Conservation (phyloP, 2,329 filamentous ascomycete species). For the Talaromyces sp. region DNA sequence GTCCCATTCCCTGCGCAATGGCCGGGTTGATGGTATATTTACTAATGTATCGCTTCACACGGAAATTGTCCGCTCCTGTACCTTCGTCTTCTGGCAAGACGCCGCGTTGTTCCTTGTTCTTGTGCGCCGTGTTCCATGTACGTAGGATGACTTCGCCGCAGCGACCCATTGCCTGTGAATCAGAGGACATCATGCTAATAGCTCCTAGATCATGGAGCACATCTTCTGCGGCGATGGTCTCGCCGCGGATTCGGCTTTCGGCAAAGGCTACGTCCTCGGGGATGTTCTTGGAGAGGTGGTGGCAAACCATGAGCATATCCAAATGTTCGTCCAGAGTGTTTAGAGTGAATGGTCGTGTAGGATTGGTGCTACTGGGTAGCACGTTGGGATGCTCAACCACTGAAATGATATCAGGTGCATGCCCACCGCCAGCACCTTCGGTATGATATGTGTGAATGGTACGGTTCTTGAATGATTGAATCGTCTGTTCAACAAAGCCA, state of each 20-base stretch:
- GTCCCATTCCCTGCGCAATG: conserved; percentile 81
- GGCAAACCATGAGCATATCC: conserved; percentile 98
- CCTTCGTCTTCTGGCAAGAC: conserved; percentile 69
- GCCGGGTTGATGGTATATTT: conserved; percentile 97
- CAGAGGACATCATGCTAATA: conserved; percentile 95
- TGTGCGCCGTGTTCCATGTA: conserved; percentile 96
- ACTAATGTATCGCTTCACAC: conserved; percentile 86
- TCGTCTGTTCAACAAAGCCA: conserved; percentile 90
- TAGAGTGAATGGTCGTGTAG: conserved; percentile 79
- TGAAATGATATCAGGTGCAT: conserved; percentile 92
- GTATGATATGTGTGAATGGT: conserved; percentile 97
- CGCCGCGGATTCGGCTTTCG: conserved; percentile 86
- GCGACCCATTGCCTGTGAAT: conserved; percentile 94
- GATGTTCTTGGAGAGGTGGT: conserved; percentile 87
- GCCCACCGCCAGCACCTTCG: conserved; percentile 88
- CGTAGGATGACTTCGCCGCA: conserved; percentile 89
- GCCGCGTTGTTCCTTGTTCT: conserved; percentile 87
- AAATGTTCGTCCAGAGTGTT: conserved; percentile 96
- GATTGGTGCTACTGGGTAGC: conserved; percentile 84
- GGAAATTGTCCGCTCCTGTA: conserved; percentile 78
- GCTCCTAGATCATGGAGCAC: conserved; percentile 91
- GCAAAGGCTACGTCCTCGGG: conserved; percentile 95
- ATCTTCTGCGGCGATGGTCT: conserved; percentile 95
- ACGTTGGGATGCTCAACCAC: conserved; percentile 88
- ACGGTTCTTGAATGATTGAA: conserved; percentile 76